Evolutionary conservation across 2,329 filamentous ascomycete species (phyloP).

Genomic region (Phaeosphaeria sp.): DNA sequence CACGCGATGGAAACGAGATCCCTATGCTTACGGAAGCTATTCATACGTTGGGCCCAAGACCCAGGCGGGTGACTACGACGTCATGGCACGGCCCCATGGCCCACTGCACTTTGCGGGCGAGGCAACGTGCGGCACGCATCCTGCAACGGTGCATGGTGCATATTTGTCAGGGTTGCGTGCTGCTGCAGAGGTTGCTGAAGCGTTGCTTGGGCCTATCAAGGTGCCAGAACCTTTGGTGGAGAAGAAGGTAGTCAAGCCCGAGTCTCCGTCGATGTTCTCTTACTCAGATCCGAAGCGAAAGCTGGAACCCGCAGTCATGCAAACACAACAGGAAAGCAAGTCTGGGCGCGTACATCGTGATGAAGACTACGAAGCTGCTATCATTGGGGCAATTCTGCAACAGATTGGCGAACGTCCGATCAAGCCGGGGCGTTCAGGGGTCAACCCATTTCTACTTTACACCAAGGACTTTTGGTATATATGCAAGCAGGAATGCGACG

Average conservation of each 20-base stretch:
- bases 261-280: constrained; percentile 19
- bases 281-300: constrained; percentile 33
- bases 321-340: constrained; percentile 22
- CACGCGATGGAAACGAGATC: constrained; percentile 90
- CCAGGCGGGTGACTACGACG: constrained; percentile 85
- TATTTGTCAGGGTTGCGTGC: constrained; percentile 92
- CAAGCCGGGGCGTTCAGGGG: constrained; percentile 73
- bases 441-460: constrained; percentile 89
- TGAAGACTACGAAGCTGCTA: constrained; percentile 62
- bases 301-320: constrained; percentile 20
- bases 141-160: constrained; percentile 94
- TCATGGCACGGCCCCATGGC: constrained; percentile 83
- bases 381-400: constrained; percentile 62
- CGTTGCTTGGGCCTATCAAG: constrained; percentile 80
- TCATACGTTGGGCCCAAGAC: constrained; percentile 89
- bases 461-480: constrained; percentile 75
- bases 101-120: constrained; percentile 96
- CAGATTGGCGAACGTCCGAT: constrained; percentile 77
- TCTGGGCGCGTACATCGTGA: constrained; percentile 35
- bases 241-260: constrained; percentile 56
- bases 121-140: constrained; percentile 93
- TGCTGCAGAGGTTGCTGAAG: constrained; percentile 82
- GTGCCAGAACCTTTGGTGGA: constrained; percentile 76
- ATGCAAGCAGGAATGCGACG: constrained; percentile 70
- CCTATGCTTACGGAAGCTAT: constrained; percentile 92